Base-by-base conservation (phyloP, 345 rosid species). In the Excoecaria cochinchinensis region DNA sequence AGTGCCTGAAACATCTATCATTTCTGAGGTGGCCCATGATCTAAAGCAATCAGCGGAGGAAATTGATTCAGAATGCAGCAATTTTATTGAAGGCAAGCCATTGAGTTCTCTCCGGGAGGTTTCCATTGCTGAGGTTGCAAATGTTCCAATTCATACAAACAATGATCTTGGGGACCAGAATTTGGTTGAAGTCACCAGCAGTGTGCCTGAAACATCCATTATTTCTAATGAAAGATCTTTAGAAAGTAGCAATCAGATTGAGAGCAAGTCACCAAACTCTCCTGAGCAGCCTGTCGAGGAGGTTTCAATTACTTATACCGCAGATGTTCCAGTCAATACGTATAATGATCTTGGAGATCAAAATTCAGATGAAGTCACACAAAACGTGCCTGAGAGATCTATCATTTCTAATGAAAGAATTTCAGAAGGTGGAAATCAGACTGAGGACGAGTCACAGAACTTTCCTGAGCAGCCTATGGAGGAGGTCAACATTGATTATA, bases 221-320 rank as follows among this genome's bases (percentile, higher is more conserved):
- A 44, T 44, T 44, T 44, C 48, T 11, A 74, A 74, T 47, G 80
- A 75, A 65, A 81, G 70, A 64, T 66, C 72, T 63, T 78, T 67
- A 48, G 86, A 72, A 71, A 76, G 82, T 50, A 74, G 52, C 47
- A 19, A 74, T 79, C 5, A 51, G 50, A 56, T 12, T n/a, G 80
- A 65, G 57, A 74, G 22, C 58, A 65, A 79, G 24, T 50, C 73
- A 48, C 19, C 68, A 38, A 47, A 77, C 60, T 61, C 67, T 74
- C 66, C 75, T 0, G 77, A 73, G 44, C 82, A 84, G 74, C 67
- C 79, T 64, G 71, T 70, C 72, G 86, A 78, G 40, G 87, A 81
- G 76, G 76, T 65, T 56, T 84, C 78, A 55, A 79, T 76, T 60
- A 61, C 71, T 70, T 31, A 56, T 74, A 56, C 60, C 0, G 21